phyloP scores from a whole-genome alignment of 352 stramenopile genomes.

The Globisporangium cystogenes region DNA sequence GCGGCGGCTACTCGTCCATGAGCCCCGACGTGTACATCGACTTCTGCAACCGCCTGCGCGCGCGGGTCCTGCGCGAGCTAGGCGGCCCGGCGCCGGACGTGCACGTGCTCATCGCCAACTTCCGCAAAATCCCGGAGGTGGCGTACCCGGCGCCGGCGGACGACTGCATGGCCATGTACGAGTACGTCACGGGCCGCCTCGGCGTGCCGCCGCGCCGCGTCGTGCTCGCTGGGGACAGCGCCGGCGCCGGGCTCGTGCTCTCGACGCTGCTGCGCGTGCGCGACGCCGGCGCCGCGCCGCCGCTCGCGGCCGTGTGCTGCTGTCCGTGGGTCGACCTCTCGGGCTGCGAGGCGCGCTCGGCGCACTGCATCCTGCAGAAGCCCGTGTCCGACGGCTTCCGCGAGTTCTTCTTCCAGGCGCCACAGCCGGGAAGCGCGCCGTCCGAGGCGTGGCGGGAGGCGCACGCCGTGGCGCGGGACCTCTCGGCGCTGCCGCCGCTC shows the following conservation, averaged over 20 bases:
- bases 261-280: constrained; percentile 36
- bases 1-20: constrained; percentile 50
- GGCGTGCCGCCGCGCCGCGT: constrained; percentile 23
- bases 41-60: constrained; percentile 33
- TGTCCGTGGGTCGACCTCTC: constrained; percentile 48
- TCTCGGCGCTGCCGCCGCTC: constrained; percentile 32
- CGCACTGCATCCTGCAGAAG: constrained; percentile 46
- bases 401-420: constrained; percentile 18
- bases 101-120: constrained; percentile 60
- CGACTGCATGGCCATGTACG: constrained; percentile 39
- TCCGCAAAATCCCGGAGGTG: constrained; percentile 49
- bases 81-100: constrained; percentile 8
- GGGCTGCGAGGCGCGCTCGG: constrained; percentile 19
- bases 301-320: constrained; percentile 29
- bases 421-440: too few species aligned
- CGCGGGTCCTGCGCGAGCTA: constrained; percentile 15
- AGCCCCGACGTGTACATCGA: constrained; percentile 45
- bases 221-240: constrained; percentile 46
- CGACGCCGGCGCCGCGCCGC: constrained; percentile 14
- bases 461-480: constrained; percentile 29
- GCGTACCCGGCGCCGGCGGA: constrained; percentile 36
- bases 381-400: constrained; percentile 31
- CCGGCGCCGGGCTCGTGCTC: constrained; percentile 38
- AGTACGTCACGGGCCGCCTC: constrained; percentile 28
- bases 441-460: constrained; percentile 29